Base-by-base conservation (phyloP, 106 monocot species). In the Dactylorhiza incarnata region DNA sequence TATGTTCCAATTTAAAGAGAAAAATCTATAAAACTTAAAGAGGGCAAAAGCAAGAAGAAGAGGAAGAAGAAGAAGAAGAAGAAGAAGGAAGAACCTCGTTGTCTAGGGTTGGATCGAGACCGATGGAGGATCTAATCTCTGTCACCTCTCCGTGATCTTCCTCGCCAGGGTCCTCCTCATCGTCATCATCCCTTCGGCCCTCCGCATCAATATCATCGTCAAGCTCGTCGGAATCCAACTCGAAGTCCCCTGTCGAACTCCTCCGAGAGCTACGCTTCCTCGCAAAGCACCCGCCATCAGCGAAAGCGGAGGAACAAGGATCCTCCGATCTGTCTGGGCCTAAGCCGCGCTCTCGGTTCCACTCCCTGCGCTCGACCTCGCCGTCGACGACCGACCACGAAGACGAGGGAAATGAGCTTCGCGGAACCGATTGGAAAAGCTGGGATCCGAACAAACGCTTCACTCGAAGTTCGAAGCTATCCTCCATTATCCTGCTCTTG, bases 321-420 rank as follows among this genome's bases (percentile, higher is more conserved):
- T 56, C 76, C 5, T 91, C 89, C 29, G 82, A 89, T 12, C 94
- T 84, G 19, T 80, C 85, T 26, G 62, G 55, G 45, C 49, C 84
- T 1, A 11, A 79, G 45, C 80, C 89, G 26, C 81, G 58, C 68
- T 86, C 82, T 8, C 90, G 88, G 71, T 89, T 87, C 95, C 95
- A 95, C 75, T 87, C 79, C 14, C 48, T 74, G 63, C 84, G 83
- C 92, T 90, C 95, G 29, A 95, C 92, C 75, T 95, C 92, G 68
- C 95, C 92, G 74, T 77, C 82, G 66, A 81, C 81, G 15, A 99
- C 97, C 20, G 97, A 91, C 97, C 97, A 99, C 0, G 89, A 91
- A 6, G 94, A 73, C 9, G 65, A 71, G 20, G 97, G 87, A 85
- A 94, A 99, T 68, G 89, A 81, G 74, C 76, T 91, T 1, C 48